Percentiles rank a stretch among this genome's conserved stretches.
phyloP scores from a whole-genome alignment of 257 asterid genomes.

The Sherardia arvensis region DNA sequence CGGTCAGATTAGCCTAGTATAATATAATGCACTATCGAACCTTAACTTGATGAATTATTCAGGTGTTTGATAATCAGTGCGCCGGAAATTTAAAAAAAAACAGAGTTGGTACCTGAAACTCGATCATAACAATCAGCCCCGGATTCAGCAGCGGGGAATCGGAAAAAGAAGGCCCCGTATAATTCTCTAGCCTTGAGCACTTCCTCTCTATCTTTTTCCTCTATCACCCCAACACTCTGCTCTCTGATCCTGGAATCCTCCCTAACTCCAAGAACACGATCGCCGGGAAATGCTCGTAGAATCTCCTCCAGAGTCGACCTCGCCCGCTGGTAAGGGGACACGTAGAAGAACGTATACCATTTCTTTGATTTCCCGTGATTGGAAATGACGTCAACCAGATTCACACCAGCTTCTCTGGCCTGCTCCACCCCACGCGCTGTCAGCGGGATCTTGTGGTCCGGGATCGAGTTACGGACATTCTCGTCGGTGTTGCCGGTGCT shows the following conservation, averaged over 20 bases:
- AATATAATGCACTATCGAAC: too few relatives aligned
- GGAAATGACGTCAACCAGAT: background rate
- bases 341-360: background rate
- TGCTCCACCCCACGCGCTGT: conserved; percentile 15
- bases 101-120: conserved; percentile 2
- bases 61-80: too few relatives aligned
- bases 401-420: conserved; percentile 20
- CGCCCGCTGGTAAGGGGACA: background rate
- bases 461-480: conserved; percentile 1
- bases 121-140: background rate
- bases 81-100: too few relatives aligned
- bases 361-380: background rate
- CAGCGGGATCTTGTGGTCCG: conserved; percentile 23
- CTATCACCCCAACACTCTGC: background rate
- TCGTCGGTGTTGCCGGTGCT: conserved; percentile 14
- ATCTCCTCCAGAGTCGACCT: background rate
- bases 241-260: background rate
- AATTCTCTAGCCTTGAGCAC: background rate
- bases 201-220: background rate
- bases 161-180: background rate
- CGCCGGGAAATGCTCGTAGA: background rate
- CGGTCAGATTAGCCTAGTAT: too few relatives aligned
- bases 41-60: too few relatives aligned
- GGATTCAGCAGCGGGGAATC: background rate
- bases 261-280: background rate